These are phyloP conservation scores for Grigorovia transvaalensis DNA, from an alignment of 805 yeast genomes.

Conservation along the genomic window DNA sequence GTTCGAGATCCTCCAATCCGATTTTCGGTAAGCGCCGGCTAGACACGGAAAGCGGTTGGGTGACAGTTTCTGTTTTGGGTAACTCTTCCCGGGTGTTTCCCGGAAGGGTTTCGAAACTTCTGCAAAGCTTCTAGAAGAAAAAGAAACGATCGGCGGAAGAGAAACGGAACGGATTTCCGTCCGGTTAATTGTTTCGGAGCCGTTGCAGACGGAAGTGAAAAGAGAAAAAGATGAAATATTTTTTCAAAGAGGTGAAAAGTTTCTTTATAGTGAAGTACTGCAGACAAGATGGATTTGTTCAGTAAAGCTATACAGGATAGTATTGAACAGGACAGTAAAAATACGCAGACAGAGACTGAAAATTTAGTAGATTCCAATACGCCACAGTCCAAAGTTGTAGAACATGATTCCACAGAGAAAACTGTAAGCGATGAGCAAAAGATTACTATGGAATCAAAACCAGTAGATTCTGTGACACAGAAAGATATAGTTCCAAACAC, in stretches of 20 bases:
- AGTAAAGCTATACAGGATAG: not conserved
- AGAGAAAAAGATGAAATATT: not conserved
- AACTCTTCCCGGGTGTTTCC: not conserved
- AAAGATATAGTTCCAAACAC: constrained; percentile 1
- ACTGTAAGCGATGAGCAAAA: constrained; percentile 5
- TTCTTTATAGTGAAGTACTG: not conserved
- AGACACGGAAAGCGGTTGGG: not conserved
- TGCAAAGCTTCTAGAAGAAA: not conserved
- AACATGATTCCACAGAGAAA: not conserved
- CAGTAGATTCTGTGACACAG: not conserved
- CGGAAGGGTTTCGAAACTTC: too few species aligned
- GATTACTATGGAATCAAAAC: not conserved
- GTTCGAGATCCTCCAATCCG: too few species aligned
- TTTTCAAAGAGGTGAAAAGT: not conserved
- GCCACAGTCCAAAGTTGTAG: not conserved
- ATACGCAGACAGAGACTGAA: not conserved
- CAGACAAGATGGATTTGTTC: constrained; percentile 2
- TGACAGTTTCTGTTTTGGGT: not conserved
- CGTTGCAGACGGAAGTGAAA: not conserved
- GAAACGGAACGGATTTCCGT: not conserved
- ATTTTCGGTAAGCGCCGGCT: not conserved
- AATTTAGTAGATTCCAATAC: not conserved
- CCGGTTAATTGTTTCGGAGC: not conserved
- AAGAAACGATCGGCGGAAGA: too few species aligned
- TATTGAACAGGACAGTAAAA: not conserved